These are phyloP conservation scores for Colletotrichum sp. DNA, from an alignment of 2,329 filamentous ascomycete species.

Conservation along the genomic window DNA sequence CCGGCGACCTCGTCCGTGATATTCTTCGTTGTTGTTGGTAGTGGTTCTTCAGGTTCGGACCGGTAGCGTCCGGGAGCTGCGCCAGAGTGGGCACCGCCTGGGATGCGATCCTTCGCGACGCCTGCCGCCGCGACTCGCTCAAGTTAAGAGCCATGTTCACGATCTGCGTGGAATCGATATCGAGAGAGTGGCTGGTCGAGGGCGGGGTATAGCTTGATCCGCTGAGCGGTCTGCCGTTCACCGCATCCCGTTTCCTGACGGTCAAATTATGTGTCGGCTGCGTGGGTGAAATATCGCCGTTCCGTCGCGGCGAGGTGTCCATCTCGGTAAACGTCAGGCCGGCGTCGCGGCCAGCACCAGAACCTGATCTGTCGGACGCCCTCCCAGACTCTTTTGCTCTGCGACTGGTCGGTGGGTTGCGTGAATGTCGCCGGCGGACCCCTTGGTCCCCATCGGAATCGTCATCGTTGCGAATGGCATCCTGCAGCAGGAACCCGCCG, in stretches of 20 bases:
- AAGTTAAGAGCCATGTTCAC: conserved; percentile 91
- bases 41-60: conserved; percentile 69
- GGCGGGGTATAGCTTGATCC: conserved; percentile 20
- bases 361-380: conserved; percentile 4
- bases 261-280: conserved; percentile 3
- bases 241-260: conserved; percentile 19
- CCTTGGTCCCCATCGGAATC: conserved; percentile 34
- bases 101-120: conserved; percentile 60
- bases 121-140: conserved; percentile 78
- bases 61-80: conserved; percentile 57
- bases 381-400: conserved; percentile 7
- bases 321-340: neutral
- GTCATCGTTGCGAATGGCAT: conserved; percentile 37
- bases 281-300: conserved; percentile 2
- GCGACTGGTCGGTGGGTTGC: conserved; percentile 19
- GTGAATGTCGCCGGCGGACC: conserved; percentile 30
- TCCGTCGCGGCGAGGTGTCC: neutral
- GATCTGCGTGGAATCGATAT: conserved; percentile 85
- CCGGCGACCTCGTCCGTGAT: conserved; percentile 67
- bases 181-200: conserved; percentile 42
- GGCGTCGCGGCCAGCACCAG: conserved; percentile 11
- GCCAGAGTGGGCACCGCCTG: conserved; percentile 55
- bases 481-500: conserved; percentile 57
- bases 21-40: conserved; percentile 72
- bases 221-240: conserved; percentile 24